These are phyloP conservation scores for Kalmanozyma brasiliensis DNA, from an alignment of 1,284 basidiomycete genomes.

Conservation along the genomic window DNA sequence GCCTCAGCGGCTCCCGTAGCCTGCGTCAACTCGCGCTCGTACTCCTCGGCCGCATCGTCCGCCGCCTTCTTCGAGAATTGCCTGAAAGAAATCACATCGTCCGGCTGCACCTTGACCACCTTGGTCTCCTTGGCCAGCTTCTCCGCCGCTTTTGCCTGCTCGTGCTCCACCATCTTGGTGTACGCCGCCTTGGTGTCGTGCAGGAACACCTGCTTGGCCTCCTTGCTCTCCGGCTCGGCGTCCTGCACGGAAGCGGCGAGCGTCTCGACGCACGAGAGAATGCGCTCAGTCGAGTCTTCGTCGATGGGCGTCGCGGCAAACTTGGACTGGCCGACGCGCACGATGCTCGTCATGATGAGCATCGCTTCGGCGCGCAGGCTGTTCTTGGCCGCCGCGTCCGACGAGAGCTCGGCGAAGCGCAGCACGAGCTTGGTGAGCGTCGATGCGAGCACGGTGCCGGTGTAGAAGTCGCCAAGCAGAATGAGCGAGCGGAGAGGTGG, in stretches of 20 bases:
- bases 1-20: conserved; percentile 85
- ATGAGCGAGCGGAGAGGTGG: conserved; percentile 92
- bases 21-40: conserved; percentile 85
- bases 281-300: conserved; percentile 95
- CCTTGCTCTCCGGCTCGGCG: conserved; percentile 72
- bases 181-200: conserved; percentile 92
- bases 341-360: conserved; percentile 96
- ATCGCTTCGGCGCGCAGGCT: conserved; percentile 88
- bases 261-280: conserved; percentile 95
- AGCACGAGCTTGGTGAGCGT: conserved; percentile 92
- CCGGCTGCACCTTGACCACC: conserved; percentile 82
- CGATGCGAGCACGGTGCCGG: conserved; percentile 86
- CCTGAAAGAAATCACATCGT: conserved; percentile 90
- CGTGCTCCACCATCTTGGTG: conserved; percentile 93
- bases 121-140: conserved; percentile 82
- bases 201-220: conserved; percentile 84
- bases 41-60: conserved; percentile 71
- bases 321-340: conserved; percentile 96
- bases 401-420: conserved; percentile 76
- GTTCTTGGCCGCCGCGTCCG: conserved; percentile 73
- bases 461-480: conserved; percentile 96
- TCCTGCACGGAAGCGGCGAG: conserved; percentile 72
- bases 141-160: conserved; percentile 75
- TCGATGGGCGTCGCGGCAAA: conserved; percentile 93
- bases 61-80: conserved; percentile 92